These are phyloP conservation scores for Ophiostoma fasciatum DNA, from an alignment of 2,329 filamentous ascomycete genomes.

Conservation along the genomic window DNA sequence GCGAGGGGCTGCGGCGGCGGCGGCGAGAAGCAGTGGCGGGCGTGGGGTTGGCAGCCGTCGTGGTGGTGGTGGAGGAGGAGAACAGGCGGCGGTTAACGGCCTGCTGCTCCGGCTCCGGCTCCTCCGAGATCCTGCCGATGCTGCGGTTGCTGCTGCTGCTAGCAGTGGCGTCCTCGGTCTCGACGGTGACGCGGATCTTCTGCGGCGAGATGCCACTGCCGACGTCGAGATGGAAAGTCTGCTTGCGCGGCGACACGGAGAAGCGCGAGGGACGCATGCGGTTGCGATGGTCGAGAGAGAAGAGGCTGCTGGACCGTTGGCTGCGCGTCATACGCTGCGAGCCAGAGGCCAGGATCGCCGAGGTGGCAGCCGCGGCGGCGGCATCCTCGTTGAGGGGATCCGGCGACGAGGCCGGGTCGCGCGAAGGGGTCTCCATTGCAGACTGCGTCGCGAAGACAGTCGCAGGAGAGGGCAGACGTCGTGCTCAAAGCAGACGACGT, in stretches of 20 bases:
- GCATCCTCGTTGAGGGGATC: slow-evolving; percentile 32
- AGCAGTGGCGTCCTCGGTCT: slow-evolving; percentile 25
- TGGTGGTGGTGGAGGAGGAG: slow-evolving; percentile 21
- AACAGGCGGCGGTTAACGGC: slow-evolving; percentile 21
- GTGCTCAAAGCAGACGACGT: no score
- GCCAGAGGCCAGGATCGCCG: slow-evolving; percentile 12
- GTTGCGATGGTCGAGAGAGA: slow-evolving; percentile 18
- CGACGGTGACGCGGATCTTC: slow-evolving; percentile 39
- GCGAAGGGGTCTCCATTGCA: slow-evolving; percentile 5
- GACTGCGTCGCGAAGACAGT: not conserved
- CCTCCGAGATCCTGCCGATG: not conserved
- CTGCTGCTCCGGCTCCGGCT: slow-evolving; percentile 11
- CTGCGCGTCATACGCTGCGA: slow-evolving; percentile 29
- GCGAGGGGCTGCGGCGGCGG: slow-evolving; percentile 3
- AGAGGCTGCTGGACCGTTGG: slow-evolving; percentile 24
- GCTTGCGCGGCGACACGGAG: slow-evolving; percentile 34
- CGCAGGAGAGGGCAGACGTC: no score
- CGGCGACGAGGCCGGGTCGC: slow-evolving; percentile 31
- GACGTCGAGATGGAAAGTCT: slow-evolving; percentile 41
- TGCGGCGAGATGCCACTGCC: slow-evolving; percentile 35
- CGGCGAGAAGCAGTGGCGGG: slow-evolving; percentile 1
- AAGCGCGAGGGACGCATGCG: slow-evolving; percentile 6
- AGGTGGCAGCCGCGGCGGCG: slow-evolving; percentile 6
- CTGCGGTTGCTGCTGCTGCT: not conserved
- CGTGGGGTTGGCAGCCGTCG: slow-evolving; percentile 12